Percentiles rank a stretch among this genome's conserved stretches.
Evolutionary conservation across 768 basidiomycete species (phyloP).

Genomic region (Rhodotorula kratochvilovae): DNA sequence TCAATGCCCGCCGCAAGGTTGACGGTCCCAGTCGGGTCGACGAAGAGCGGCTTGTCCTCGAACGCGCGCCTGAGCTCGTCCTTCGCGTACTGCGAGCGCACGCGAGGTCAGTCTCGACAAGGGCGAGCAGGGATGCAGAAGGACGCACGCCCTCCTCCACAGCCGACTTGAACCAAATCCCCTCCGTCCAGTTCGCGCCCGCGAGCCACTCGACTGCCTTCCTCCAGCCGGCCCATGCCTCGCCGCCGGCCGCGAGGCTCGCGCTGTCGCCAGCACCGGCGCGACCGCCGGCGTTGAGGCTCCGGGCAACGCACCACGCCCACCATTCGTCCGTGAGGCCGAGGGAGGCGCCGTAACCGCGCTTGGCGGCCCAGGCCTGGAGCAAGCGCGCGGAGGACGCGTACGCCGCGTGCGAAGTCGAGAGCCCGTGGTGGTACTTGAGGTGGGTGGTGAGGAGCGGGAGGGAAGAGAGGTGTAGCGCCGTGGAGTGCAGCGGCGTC

Average conservation of each 20-base stretch:
- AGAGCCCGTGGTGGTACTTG: conserved; percentile 56
- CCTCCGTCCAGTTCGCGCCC: conserved; percentile 36
- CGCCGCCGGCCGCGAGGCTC: conserved; percentile 32
- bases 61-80: conserved; percentile 43
- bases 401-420: conserved; percentile 59
- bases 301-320: conserved; percentile 34
- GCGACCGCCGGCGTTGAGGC: conserved; percentile 24
- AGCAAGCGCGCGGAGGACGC: conserved; percentile 70
- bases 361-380: conserved; percentile 82
- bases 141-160: conserved; percentile 17
- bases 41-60: conserved; percentile 57
- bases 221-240: conserved; percentile 38
- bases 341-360: conserved; percentile 55
- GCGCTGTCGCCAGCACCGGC: conserved; percentile 2
- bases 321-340: conserved; percentile 35
- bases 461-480: conserved; percentile 57
- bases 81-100: conserved; percentile 12
- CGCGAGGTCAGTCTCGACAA: conserved; percentile 1
- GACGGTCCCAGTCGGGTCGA: conserved; percentile 69
- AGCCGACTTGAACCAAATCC: conserved; percentile 26
- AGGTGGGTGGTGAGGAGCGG: conserved; percentile 52
- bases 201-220: conserved; percentile 39
- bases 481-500: conserved; percentile 73
- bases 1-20: conserved; percentile 77
- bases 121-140: background rate